Conservation (phyloP, 163 green algal species). For the Scenedesmus sp. region DNA sequence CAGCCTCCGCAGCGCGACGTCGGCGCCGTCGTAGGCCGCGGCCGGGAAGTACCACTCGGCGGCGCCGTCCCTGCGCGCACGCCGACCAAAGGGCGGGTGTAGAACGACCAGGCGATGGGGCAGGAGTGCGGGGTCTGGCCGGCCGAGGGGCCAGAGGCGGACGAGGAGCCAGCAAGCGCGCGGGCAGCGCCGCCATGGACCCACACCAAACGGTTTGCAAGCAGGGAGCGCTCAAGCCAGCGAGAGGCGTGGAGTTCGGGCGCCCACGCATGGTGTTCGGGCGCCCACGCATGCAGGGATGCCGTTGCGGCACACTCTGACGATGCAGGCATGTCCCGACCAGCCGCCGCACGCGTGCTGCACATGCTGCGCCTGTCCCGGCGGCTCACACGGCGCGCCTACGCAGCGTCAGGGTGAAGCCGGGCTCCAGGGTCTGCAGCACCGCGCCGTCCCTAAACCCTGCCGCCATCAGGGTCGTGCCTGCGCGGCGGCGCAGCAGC, state of each 20-base stretch:
- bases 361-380: too few species aligned
- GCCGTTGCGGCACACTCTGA: too few species aligned
- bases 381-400: not conserved
- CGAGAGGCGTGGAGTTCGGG: too few species aligned
- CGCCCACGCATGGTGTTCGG: too few species aligned
- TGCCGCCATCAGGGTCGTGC: not conserved
- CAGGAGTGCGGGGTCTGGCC: too few species aligned
- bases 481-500: not conserved
- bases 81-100: not conserved
- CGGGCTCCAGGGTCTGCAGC: not conserved
- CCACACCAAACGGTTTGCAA: too few species aligned
- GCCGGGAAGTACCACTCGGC: not conserved
- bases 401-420: not conserved
- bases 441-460: not conserved
- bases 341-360: too few species aligned
- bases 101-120: not conserved
- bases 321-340: too few species aligned
- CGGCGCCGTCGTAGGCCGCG: not conserved
- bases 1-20: not conserved
- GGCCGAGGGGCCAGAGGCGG: too few species aligned
- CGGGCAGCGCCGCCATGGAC: too few species aligned
- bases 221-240: too few species aligned
- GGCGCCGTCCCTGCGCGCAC: not conserved
- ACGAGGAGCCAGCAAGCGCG: not conserved
- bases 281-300: too few species aligned